Evolutionary conservation across 2,329 filamentous ascomycete genomes (phyloP).

Genomic region (Mollisia scopiformis): DNA sequence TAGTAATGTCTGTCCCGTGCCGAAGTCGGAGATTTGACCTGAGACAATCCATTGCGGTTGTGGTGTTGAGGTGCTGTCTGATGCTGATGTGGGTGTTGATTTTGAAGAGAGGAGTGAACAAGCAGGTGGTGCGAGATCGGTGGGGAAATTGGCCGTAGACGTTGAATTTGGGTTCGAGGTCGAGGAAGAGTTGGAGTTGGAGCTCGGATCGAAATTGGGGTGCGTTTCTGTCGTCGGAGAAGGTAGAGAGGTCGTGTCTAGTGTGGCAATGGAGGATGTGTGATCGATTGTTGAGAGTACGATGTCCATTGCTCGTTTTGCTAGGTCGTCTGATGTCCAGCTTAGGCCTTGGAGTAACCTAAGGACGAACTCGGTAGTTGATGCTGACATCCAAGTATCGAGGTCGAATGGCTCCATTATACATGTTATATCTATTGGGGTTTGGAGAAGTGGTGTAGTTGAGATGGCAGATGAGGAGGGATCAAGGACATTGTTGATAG

Average conservation of each 20-base stretch:
- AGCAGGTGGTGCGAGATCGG: neutral
- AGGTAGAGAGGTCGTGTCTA: neutral
- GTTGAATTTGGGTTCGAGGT: neutral
- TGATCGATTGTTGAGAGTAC: conserved; percentile 7
- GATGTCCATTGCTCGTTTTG: conserved; percentile 1
- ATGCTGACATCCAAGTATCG: neutral
- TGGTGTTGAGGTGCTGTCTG: neutral
- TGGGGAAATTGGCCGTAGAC: neutral
- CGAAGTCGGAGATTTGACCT: neutral
- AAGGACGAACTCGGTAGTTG: conserved; percentile 1
- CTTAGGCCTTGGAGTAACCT: neutral
- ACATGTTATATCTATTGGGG: conserved; percentile 7
- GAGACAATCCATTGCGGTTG: neutral
- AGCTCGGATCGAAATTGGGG: neutral
- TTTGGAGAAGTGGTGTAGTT: conserved; percentile 10
- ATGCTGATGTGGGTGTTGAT: neutral
- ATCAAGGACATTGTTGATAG: neutral
- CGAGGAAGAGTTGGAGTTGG: neutral
- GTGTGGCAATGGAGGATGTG: neutral
- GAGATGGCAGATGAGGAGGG: neutral
- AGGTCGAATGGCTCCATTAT: neutral
- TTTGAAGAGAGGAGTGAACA: neutral
- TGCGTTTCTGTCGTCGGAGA: neutral
- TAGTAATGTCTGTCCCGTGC: conserved; percentile 2
- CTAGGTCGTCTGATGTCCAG: neutral